These are phyloP conservation scores for Lactarius trivialis DNA, from an alignment of 768 basidiomycete species.

Conservation along the genomic window DNA sequence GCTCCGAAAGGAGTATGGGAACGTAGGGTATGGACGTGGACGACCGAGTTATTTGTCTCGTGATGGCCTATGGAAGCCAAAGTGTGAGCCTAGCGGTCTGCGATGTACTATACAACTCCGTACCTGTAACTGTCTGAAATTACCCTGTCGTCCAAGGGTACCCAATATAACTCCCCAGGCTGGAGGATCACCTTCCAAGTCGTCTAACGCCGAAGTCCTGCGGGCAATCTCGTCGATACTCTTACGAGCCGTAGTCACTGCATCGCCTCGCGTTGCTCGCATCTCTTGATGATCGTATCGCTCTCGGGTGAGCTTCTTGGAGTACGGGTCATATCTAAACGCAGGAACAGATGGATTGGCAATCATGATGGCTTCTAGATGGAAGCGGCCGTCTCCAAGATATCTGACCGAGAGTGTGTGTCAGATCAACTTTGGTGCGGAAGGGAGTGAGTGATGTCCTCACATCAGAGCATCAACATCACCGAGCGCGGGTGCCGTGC, in stretches of 20 bases:
- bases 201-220: slow-evolving; percentile 7
- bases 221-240: slow-evolving; percentile 39
- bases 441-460: slow-evolving; percentile 26
- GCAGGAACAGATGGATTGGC: slow-evolving; percentile 94
- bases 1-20: slow-evolving; percentile 89
- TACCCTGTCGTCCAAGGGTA: slow-evolving; percentile 92
- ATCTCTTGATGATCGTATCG: slow-evolving; percentile 87
- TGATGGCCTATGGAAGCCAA: slow-evolving; percentile 52
- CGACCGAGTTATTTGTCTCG: slow-evolving; percentile 55
- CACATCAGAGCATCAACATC: slow-evolving; percentile 91
- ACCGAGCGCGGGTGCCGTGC: slow-evolving; percentile 80
- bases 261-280: slow-evolving; percentile 64
- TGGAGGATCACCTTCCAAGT: slow-evolving; percentile 25
- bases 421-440: slow-evolving; percentile 9
- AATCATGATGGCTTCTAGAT: slow-evolving; percentile 98
- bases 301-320: slow-evolving; percentile 93
- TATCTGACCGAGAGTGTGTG: slow-evolving; percentile 50
- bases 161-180: slow-evolving; percentile 92
- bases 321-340: slow-evolving; percentile 97
- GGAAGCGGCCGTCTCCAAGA: slow-evolving; percentile 96
- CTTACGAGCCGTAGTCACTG: slow-evolving; percentile 65
- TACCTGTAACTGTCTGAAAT: slow-evolving; percentile 81
- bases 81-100: not conserved
- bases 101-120: not conserved
- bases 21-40: slow-evolving; percentile 62